These are phyloP conservation scores for Gnomoniopsis sp. DNA, from an alignment of 2,329 filamentous ascomycete genomes.

Conservation along the genomic window DNA sequence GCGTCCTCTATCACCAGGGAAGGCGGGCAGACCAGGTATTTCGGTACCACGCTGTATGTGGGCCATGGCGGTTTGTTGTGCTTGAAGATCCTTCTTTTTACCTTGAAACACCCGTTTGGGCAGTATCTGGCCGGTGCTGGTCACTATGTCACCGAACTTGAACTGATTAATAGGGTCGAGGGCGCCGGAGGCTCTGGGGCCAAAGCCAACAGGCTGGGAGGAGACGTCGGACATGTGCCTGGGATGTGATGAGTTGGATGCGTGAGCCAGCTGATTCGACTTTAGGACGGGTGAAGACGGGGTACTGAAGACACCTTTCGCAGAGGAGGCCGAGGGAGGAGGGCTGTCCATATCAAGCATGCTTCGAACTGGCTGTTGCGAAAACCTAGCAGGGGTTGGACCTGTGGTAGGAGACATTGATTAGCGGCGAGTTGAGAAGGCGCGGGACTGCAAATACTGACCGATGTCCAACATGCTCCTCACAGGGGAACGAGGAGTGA, in stretches of 20 bases:
- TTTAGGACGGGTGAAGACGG: conserved; percentile 43
- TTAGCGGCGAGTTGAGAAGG: conserved; percentile 21
- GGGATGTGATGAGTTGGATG: conserved; percentile 32
- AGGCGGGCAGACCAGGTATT: conserved; percentile 46
- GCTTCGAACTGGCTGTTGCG: conserved; percentile 53
- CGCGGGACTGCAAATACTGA: conserved; percentile 33
- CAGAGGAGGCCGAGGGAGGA: conserved; percentile 32
- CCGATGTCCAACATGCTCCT: conserved; percentile 65
- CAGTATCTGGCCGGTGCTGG: conserved; percentile 44
- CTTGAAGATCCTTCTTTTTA: conserved; percentile 32
- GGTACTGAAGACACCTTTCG: conserved; percentile 46
- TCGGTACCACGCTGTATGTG: conserved; percentile 54
- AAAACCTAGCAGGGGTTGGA: background rate
- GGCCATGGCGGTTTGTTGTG: conserved; percentile 38
- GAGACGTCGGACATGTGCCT: conserved; percentile 55
- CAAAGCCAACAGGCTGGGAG: conserved; percentile 45
- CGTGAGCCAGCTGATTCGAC: conserved; percentile 31
- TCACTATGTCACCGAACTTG: conserved; percentile 59
- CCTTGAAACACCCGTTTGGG: conserved; percentile 51
- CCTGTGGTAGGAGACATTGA: conserved; percentile 25
- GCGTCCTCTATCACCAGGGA: conserved; percentile 39
- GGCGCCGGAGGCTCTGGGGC: conserved; percentile 32
- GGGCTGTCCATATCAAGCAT: conserved; percentile 59
- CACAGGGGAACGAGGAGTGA: conserved; percentile 61
- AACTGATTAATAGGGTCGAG: conserved; percentile 51